A percentile compares a stretch with the other conserved stretches of the same genome.
Conservation (phyloP, 2,329 filamentous ascomycete genomes). For the Hortaea werneckii region DNA sequence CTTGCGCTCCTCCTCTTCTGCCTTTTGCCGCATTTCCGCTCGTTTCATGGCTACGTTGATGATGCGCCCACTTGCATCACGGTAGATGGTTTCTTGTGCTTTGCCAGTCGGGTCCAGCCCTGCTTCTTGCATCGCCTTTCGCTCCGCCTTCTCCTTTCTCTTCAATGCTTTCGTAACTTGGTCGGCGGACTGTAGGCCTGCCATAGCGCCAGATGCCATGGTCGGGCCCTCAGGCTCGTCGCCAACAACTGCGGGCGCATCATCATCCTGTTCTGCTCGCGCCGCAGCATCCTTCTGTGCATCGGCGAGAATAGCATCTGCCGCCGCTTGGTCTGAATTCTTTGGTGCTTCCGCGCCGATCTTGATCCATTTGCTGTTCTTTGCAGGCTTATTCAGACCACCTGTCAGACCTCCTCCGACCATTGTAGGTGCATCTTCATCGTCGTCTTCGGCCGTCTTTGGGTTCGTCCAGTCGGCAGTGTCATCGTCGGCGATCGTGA, state of each 20-base stretch:
- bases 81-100: slow-evolving; percentile 78
- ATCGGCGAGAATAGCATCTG: slow-evolving; percentile 34
- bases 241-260: slow-evolving; percentile 41
- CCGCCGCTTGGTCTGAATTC: slow-evolving; percentile 51
- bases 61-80: slow-evolving; percentile 86
- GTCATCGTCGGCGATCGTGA: slow-evolving; percentile 45
- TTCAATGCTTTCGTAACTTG: slow-evolving; percentile 52
- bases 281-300: slow-evolving; percentile 23
- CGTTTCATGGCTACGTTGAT: slow-evolving; percentile 88
- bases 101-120: slow-evolving; percentile 33
- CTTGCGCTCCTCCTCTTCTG: slow-evolving; percentile 57
- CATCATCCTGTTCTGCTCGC: slow-evolving; percentile 23
- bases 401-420: slow-evolving; percentile 47
- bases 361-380: slow-evolving; percentile 75
- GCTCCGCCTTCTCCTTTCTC: slow-evolving; percentile 57
- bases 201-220: slow-evolving; percentile 82
- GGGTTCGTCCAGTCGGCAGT: slow-evolving; percentile 41
- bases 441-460: slow-evolving; percentile 41
- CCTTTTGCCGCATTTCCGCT: slow-evolving; percentile 72
- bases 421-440: slow-evolving; percentile 42
- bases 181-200: slow-evolving; percentile 75
- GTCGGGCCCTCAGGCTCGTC: slow-evolving; percentile 42
- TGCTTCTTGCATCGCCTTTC: slow-evolving; percentile 36
- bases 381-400: slow-evolving; percentile 39
- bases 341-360: slow-evolving; percentile 46